Conservation (phyloP, 345 rosid genomes). For the Iberis pinnata region DNA sequence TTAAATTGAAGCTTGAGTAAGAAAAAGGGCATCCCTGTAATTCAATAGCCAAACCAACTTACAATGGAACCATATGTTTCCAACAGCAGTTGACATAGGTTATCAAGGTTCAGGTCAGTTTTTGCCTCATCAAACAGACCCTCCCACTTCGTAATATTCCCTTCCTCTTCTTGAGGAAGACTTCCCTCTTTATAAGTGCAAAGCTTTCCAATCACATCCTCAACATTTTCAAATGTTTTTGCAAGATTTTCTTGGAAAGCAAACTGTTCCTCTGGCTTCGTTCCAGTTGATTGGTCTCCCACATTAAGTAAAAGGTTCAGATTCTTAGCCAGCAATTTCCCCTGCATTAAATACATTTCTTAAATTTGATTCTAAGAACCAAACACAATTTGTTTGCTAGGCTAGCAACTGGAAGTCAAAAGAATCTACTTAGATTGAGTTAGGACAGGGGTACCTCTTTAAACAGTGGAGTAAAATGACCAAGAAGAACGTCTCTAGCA, state of each 20-base stretch:
- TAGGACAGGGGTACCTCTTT: conserved; percentile 45
- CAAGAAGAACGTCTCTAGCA: conserved; percentile 40
- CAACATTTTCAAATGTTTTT: conserved; percentile 31
- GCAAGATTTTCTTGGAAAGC: conserved; percentile 36
- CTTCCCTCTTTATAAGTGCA: conserved; percentile 28
- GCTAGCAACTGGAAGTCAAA: background rate
- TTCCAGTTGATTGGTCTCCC: conserved; percentile 24
- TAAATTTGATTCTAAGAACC: conserved; percentile 9
- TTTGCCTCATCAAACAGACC: conserved; percentile 41
- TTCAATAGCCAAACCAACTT: conserved; percentile 30
- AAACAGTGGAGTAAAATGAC: conserved; percentile 41
- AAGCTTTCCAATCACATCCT: conserved; percentile 43
- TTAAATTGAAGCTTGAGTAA: conserved; percentile 17
- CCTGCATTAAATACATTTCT: conserved; percentile 37
- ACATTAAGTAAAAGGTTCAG: conserved; percentile 30
- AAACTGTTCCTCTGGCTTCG: conserved; percentile 30
- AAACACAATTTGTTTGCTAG: conserved; percentile 5
- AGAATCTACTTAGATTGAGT: conserved; percentile 4
- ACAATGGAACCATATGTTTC: conserved; percentile 47
- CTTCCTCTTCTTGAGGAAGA: conserved; percentile 35
- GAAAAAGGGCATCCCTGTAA: conserved; percentile 1
- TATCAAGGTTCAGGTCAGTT: conserved; percentile 41
- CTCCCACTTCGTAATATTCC: conserved; percentile 60
- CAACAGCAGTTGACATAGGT: conserved; percentile 42
- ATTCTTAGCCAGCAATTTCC: conserved; percentile 46